Evolutionary conservation across 179 eudicot species (phyloP), one percentile per base, ranked within the genome.

Genomic region (Vitellaria paradoxa): DNA sequence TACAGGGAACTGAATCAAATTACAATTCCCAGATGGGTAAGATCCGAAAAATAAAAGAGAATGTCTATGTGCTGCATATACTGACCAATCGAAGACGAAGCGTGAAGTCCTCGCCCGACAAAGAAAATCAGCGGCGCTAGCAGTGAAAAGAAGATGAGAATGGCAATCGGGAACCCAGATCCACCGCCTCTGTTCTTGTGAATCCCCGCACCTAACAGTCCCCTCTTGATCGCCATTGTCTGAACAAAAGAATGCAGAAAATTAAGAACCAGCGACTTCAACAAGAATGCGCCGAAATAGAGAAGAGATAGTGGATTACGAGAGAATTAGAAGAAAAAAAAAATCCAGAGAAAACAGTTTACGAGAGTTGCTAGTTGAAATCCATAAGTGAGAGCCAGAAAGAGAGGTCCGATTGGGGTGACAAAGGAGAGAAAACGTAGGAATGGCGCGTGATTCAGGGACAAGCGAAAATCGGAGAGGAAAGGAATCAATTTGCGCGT

Each of bases 71-170:
- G 26, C 45, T 42, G 45, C 45, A 42, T 42, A 47, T 11, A 81
- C 86, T 74, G 49, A 86, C 85, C 74, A 59, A 49, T 75, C 9
- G 81, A 24, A 75, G 81, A 49, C 5, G 79, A 47, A 56, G 73
- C 14, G 26, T 68, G 76, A 56, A 87, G 72, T 9, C 86, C 86
- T 21, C 86, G 85, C 0, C 87, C 85, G 68, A 82, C 81, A 78
- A 90, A 82, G 77, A 91, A 85, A 68, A 90, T 59, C 40, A 88
- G 74, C 37, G 87, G 80, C 20, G 79, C 85, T 65, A 91, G 79
- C 14, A 89, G 70, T n/a, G 84, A 50, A 69, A 86, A 81, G 82
- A 87, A 65, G 49, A 84, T 80, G 23, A 87, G 77, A 80, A 89
- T 37, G 15, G 79, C 53, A 60, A 85, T 53, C 18, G 83, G 62